phyloP scores from a whole-genome alignment of 1,284 basidiomycete species.

The Boletellus deceptivus region DNA sequence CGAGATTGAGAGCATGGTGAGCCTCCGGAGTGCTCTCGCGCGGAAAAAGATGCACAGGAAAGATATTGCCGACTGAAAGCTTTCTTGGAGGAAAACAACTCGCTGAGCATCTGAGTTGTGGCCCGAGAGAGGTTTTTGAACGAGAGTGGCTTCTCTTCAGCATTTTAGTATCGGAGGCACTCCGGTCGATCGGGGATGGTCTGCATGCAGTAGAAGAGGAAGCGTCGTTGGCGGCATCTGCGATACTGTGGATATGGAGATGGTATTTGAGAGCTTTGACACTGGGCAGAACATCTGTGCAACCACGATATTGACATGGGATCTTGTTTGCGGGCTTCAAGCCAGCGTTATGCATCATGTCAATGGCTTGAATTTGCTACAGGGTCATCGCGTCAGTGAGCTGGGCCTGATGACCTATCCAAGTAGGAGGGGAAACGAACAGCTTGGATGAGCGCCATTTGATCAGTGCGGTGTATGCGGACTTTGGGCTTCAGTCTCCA shows the following conservation, averaged over 20 bases:
- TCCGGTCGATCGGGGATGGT: slow-evolving; percentile 1
- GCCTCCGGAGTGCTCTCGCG: slow-evolving; percentile 2
- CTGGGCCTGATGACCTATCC: neutral
- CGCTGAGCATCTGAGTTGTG: neutral
- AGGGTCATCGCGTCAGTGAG: slow-evolving; percentile 8
- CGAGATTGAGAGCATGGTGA: slow-evolving; percentile 10
- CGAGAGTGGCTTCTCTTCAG: slow-evolving; percentile 13
- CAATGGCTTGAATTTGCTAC: slow-evolving; percentile 44
- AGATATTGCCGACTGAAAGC: slow-evolving; percentile 13
- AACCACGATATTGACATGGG: slow-evolving; percentile 52
- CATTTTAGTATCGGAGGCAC: neutral
- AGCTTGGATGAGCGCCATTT: slow-evolving; percentile 38
- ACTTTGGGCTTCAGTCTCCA: slow-evolving; percentile 35
- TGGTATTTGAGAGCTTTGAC: slow-evolving; percentile 54
- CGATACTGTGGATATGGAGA: slow-evolving; percentile 58
- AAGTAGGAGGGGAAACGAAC: slow-evolving; percentile 30
- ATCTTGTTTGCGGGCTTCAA: slow-evolving; percentile 29
- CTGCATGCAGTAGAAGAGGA: neutral
- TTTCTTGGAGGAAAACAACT: slow-evolving; percentile 12
- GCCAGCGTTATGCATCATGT: slow-evolving; percentile 34
- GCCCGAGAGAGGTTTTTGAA: slow-evolving; percentile 18
- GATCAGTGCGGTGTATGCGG: slow-evolving; percentile 34
- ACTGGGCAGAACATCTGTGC: slow-evolving; percentile 45
- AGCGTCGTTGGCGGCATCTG: slow-evolving; percentile 23
- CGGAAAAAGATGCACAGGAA: slow-evolving; percentile 17